These are phyloP conservation scores for Aureobasidium sp. DNA, from an alignment of 2,329 filamentous ascomycete genomes.

Conservation along the genomic window DNA sequence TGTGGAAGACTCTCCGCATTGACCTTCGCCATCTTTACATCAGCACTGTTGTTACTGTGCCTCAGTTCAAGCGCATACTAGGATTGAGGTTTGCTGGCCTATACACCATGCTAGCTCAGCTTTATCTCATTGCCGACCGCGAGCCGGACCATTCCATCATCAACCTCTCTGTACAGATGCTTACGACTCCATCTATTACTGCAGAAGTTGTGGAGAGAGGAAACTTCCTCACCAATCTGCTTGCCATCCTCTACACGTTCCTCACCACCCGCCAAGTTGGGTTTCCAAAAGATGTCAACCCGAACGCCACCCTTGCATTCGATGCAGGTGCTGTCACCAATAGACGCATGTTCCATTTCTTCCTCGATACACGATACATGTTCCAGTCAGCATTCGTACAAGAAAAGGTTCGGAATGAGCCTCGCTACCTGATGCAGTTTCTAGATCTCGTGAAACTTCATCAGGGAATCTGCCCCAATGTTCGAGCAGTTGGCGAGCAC, in stretches of 20 bases:
- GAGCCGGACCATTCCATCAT: slow-evolving; percentile 98
- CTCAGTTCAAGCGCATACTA: slow-evolving; percentile 90
- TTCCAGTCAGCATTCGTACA: slow-evolving; percentile 85
- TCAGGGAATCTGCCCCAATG: slow-evolving; percentile 93
- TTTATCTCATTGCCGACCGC: slow-evolving; percentile 91
- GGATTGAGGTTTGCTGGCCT: slow-evolving; percentile 90
- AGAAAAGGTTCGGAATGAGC: slow-evolving; percentile 71
- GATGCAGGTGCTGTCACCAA: slow-evolving; percentile 94
- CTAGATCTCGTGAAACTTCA: slow-evolving; percentile 92
- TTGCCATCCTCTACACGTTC: slow-evolving; percentile 97
- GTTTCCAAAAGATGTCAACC: slow-evolving; percentile 81
- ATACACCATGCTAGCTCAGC: slow-evolving; percentile 86
- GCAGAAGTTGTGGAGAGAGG: slow-evolving; percentile 90
- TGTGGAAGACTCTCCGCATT: slow-evolving; percentile 94
- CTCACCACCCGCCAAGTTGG: slow-evolving; percentile 92
- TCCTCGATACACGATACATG: slow-evolving; percentile 85
- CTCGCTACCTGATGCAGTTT: slow-evolving; percentile 87
- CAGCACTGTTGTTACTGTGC: slow-evolving; percentile 89
- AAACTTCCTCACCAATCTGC: slow-evolving; percentile 90
- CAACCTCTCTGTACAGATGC: slow-evolving; percentile 91
- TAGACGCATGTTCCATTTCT: slow-evolving; percentile 94
- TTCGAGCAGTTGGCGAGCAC: slow-evolving; percentile 86
- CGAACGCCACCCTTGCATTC: slow-evolving; percentile 80
- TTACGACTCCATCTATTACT: slow-evolving; percentile 94
- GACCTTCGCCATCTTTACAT: slow-evolving; percentile 91